phyloP scores from a whole-genome alignment of 164 flowering plant genomes.

The Echeveria elegans region DNA sequence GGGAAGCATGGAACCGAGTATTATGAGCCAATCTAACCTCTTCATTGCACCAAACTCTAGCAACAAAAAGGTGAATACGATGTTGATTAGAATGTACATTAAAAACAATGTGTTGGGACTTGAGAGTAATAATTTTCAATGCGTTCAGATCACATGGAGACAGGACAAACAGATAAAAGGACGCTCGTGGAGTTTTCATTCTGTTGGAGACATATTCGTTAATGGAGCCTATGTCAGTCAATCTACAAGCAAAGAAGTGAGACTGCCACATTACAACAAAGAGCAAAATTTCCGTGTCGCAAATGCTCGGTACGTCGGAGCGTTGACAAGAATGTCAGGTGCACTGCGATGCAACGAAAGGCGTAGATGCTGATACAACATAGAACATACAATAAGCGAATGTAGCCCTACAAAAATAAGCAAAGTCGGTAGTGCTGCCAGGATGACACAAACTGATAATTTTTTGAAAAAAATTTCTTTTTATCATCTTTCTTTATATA shows the following conservation, averaged over 20 bases:
- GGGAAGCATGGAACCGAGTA: slow-evolving; percentile 60
- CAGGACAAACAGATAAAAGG: not conserved
- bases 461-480: too few species aligned
- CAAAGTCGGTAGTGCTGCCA: not conserved
- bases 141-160: not conserved
- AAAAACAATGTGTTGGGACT: not conserved
- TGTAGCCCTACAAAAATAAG: too few species aligned
- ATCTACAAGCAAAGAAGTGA: not conserved
- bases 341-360: slow-evolving; percentile 12
- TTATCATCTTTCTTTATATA: too few species aligned
- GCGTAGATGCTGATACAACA: not conserved
- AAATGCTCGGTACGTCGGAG: not conserved
- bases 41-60: slow-evolving; percentile 28
- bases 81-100: not conserved
- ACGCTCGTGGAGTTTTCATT: not conserved
- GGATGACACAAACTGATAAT: too few species aligned
- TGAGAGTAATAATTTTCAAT: not conserved
- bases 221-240: not conserved
- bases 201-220: not conserved
- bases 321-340: slow-evolving; percentile 3
- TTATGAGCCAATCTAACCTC: slow-evolving; percentile 52
- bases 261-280: not conserved
- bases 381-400: not conserved
- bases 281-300: not conserved
- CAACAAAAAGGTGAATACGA: slow-evolving; percentile 25